Conservation (phyloP, 1,284 basidiomycete genomes). For the Exobasidium cylindrosporum region DNA sequence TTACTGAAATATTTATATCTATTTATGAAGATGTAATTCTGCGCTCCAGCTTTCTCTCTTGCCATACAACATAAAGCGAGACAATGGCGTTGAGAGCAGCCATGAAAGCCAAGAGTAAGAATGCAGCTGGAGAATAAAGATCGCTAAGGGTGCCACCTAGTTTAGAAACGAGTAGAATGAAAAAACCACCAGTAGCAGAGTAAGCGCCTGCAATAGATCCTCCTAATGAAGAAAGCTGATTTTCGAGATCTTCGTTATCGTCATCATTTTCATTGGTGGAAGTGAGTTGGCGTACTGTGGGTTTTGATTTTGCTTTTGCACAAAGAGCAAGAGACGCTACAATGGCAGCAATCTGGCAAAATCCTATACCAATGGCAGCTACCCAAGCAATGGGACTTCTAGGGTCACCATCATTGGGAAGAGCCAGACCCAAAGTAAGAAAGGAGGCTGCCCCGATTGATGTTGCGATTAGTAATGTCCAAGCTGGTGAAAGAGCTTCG, state of each 20-base stretch:
- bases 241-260: neutral
- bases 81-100: conserved; percentile 26
- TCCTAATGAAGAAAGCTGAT: neutral
- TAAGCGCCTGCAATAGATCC: conserved; percentile 39
- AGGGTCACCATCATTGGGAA: conserved; percentile 25
- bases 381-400: conserved; percentile 22
- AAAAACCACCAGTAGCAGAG: conserved; percentile 32
- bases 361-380: conserved; percentile 28
- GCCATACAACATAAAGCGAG: conserved; percentile 10
- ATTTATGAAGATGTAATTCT: too few relatives aligned
- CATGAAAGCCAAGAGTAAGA: conserved; percentile 33
- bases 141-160: conserved; percentile 37
- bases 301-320: conserved; percentile 18
- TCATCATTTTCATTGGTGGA: neutral
- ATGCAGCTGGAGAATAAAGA: conserved; percentile 30
- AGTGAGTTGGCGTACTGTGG: neutral
- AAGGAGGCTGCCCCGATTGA: conserved; percentile 25
- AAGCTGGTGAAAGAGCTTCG: conserved; percentile 25
- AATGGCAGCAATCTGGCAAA: conserved; percentile 38
- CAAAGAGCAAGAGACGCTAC: conserved; percentile 32
- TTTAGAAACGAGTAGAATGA: conserved; percentile 35
- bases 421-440: conserved; percentile 24
- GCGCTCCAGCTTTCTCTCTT: neutral
- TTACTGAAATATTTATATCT: too few relatives aligned
- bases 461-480: conserved; percentile 25